Base-by-base conservation (phyloP, 2,329 filamentous ascomycete species). In the Kalaharituber pfeilii region DNA sequence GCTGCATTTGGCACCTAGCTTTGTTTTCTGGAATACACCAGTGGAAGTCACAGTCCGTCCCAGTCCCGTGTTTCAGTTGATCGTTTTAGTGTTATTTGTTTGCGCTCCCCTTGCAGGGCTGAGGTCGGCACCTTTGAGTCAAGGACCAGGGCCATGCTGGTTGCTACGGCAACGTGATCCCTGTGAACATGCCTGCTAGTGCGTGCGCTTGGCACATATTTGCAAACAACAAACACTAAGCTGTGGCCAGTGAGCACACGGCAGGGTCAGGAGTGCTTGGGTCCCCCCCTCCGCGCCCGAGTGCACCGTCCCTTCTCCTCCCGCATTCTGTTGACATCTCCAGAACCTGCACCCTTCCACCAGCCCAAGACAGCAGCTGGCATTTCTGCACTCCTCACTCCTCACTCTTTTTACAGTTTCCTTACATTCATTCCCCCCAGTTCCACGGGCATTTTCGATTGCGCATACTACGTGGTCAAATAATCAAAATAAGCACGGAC, bases 151-250 rank as follows among this genome's bases (percentile, higher is more conserved):
- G n/a, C n/a, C n/a, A n/a, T 51, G 15, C 51, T 22, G n/a, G 51
- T 53, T 53, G 51, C 51, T 49, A 53, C 39, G 15, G 39, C 51
- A 53, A 53, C 51, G 33, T n/a, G n/a, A n/a, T n/a, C n/a, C n/a
- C n/a, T n/a, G n/a, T n/a, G n/a, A n/a, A n/a, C n/a, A n/a, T n/a
- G n/a, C n/a, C n/a, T n/a, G n/a, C n/a, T n/a, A n/a, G n/a, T n/a
- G 33, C 20, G 33, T 6, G 30, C 30, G 11, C 30, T n/a, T 36
- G 33, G 4, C 5, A 8, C 2, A 8, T n/a, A n/a, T 5, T 13
- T 9, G 33, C 33, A 39, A 39, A 39, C 33, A 39, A 39, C 33
- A 39, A 39, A 39, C 20, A 39, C 33, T 33, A 33, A 20, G n/a
- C 44, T 47, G 8, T 20, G n/a, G 15, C 20, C 20, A 24, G 20